Evolutionary conservation across 1,139 yeast species (phyloP), one percentile per base, ranked within the genome.

Genomic region (Kurtzmaniella quercitrusa): DNA sequence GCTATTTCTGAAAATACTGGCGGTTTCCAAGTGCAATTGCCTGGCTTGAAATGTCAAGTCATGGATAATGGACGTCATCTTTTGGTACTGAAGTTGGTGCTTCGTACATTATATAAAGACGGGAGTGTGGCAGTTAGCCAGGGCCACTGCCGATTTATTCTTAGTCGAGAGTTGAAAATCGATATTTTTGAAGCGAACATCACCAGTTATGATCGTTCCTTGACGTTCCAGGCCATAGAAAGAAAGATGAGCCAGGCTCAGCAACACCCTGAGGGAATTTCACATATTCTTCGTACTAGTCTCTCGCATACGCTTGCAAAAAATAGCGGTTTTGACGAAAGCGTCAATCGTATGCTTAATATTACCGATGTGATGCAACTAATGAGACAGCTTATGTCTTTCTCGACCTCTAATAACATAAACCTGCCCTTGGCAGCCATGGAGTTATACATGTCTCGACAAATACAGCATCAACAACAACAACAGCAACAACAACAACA

Each of bases 291-390:
- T 38, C 48, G 50, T 3, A 50, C 54, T 12, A 51, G 65, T 2
- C 55, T 59, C 26, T 61, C 75, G 1, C 49, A 52, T 8, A 54
- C 56, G 38, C 49, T 53, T 35, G 47, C 64, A 1, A 39, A 53
- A 2, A 60, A 76, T 43, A 78, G 76, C 48, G 95, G 95, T 0
- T 61, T 84, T n/a, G 78, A 78, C 41, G 81, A 76, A 39, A 71
- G 73, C 30, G 82, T 87, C 2, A 74, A 85, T 78, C 66, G 91
- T 42, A 70, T 82, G 28, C 61, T 87, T 64, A 93, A 87, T 59
- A 77, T 86, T 3, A 76, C 88, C 38, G 94, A 86, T 60, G 83
- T 84, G 1, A 82, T 88, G 86, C 73, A 88, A 0, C 78, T 78
- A 47, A 70, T 87, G 52, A 74, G 77, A 45, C 80, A 84, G 23